phyloP scores from a whole-genome alignment of 257 asterid genomes.

The Phtheirospermum japonicum region DNA sequence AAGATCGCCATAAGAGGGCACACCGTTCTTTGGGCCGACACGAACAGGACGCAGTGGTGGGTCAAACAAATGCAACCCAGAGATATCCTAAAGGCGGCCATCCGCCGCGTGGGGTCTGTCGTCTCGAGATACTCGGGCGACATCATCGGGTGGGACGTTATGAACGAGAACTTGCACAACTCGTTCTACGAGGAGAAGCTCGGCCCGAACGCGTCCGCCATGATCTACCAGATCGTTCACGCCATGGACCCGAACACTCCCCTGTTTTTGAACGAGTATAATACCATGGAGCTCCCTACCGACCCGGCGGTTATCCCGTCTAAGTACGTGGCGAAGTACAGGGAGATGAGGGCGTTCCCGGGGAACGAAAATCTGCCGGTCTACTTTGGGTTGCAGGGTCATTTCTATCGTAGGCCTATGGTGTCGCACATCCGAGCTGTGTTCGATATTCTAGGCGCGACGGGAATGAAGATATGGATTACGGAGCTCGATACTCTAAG shows the following conservation, averaged over 20 bases:
- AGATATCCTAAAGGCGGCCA: conserved; percentile 32
- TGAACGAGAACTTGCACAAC: conserved; percentile 60
- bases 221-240: conserved; percentile 43
- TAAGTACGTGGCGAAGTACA: conserved; percentile 34
- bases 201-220: conserved; percentile 51
- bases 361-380: conserved; percentile 43
- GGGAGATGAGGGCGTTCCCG: conserved; percentile 41
- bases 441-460: conserved; percentile 46
- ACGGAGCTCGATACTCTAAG: conserved; percentile 42
- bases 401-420: conserved; percentile 35
- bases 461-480: conserved; percentile 54
- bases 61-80: conserved; percentile 22
- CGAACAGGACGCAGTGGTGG: conserved; percentile 35
- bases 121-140: conserved; percentile 46
- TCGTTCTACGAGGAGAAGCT: conserved; percentile 42
- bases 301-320: conserved; percentile 42
- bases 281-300: conserved; percentile 37
- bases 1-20: conserved; percentile 49
- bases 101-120: conserved; percentile 35
- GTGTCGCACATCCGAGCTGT: conserved; percentile 42
- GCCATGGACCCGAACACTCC: conserved; percentile 39
- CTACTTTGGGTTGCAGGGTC: conserved; percentile 54
- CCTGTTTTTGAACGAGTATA: conserved; percentile 51
- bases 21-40: conserved; percentile 43
- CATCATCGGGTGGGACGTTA: conserved; percentile 53